Conservation (phyloP, 192 early-diverging fungal species). For the Chytriomyces hyalinus region DNA sequence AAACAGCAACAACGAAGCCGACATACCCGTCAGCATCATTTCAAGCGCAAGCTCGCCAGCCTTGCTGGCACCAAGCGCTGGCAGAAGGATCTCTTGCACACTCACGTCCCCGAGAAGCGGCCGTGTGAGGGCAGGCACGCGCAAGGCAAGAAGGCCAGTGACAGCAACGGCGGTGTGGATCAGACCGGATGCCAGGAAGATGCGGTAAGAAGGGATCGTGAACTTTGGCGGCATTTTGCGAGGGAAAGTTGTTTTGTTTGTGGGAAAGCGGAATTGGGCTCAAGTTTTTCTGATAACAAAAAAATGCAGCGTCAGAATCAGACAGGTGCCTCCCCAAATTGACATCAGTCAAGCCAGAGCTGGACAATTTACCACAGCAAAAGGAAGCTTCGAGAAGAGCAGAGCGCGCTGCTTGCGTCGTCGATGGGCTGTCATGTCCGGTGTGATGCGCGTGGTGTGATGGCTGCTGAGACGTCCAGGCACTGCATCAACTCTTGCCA, state of each 20-base stretch:
- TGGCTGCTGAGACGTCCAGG: too few relatives aligned
- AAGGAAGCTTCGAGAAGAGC: too few relatives aligned
- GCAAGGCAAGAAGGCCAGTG: background rate
- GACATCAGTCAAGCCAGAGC: too few relatives aligned
- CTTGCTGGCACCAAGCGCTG: background rate
- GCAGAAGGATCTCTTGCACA: constrained; percentile 7
- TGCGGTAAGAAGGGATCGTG: constrained; percentile 16
- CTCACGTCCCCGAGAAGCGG: background rate
- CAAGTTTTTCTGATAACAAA: background rate
- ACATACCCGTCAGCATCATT: constrained; percentile 3
- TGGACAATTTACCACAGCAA: too few relatives aligned
- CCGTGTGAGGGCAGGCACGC: background rate
- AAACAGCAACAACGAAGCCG: background rate
- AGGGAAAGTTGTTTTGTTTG: background rate
- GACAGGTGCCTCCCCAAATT: too few relatives aligned
- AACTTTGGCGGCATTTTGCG: constrained; percentile 27
- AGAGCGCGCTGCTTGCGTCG: too few relatives aligned
- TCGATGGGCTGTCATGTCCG: too few relatives aligned
- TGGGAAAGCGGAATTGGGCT: background rate
- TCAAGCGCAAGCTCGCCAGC: constrained; percentile 1
- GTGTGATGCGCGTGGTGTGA: too few relatives aligned
- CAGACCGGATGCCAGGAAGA: constrained; percentile 17
- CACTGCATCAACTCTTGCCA: too few relatives aligned
- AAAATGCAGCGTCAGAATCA: background rate
- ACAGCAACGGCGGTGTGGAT: constrained; percentile 10